phyloP scores from a whole-genome alignment of 2,329 filamentous ascomycete genomes.

The Botrytis porri region DNA sequence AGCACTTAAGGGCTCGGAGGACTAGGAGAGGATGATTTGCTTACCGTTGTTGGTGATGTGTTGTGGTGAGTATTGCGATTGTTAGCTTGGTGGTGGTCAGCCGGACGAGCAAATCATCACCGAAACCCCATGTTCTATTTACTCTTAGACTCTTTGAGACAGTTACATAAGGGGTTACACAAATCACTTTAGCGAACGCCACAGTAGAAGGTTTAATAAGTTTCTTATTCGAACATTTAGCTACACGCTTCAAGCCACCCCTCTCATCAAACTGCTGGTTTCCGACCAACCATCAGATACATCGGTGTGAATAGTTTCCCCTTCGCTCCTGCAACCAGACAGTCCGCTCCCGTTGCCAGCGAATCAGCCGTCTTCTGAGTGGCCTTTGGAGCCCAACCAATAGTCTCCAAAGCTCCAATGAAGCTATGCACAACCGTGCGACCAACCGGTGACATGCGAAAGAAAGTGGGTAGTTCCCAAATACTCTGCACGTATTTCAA shows the following conservation, averaged over 20 bases:
- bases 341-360: constrained; percentile 76
- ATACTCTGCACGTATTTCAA: constrained; percentile 78
- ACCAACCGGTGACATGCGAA: constrained; percentile 88
- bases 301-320: constrained; percentile 94
- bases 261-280: constrained; percentile 52
- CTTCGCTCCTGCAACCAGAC: constrained; percentile 78
- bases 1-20: accelerated
- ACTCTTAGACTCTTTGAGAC: not conserved
- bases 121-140: not conserved
- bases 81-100: not conserved
- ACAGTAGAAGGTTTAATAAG: not conserved
- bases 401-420: constrained; percentile 70
- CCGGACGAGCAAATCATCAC: not conserved
- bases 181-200: not conserved
- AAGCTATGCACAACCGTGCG: constrained; percentile 72
- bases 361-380: constrained; percentile 94
- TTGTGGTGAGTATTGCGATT: not conserved
- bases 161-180: not conserved
- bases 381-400: constrained; percentile 73
- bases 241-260: not conserved
- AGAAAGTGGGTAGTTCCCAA: constrained; percentile 76
- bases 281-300: constrained; percentile 93
- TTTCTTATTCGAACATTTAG: not conserved
- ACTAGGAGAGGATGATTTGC: not conserved
- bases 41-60: not conserved